Conservation (phyloP, 805 yeast genomes). For the Pichia insulana region DNA sequence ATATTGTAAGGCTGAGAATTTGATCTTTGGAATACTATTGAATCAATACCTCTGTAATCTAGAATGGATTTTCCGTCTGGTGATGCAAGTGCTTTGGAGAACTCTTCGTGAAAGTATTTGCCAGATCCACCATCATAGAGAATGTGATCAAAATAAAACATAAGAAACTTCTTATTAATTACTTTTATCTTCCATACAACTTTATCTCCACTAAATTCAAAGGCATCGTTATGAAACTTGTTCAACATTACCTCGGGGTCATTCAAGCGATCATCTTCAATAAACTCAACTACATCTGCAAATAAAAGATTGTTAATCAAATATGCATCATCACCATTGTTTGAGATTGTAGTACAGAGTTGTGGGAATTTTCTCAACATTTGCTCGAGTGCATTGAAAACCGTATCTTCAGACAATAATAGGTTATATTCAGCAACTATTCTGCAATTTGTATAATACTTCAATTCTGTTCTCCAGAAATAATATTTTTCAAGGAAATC, state of each 20-base stretch:
- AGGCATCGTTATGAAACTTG: background rate
- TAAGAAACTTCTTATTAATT: background rate
- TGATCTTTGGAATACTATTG: constrained; percentile 4
- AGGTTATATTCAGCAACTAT: constrained; percentile 5
- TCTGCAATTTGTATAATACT: constrained; percentile 4
- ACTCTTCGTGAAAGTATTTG: constrained; percentile 24
- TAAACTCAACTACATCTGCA: constrained; percentile 14
- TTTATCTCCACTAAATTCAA: background rate
- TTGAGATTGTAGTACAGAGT: background rate
- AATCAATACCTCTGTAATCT: background rate
- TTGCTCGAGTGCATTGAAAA: constrained; percentile 6
- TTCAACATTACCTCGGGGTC: background rate
- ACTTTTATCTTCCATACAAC: constrained; percentile 20
- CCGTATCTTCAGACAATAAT: background rate
- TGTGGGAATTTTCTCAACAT: constrained; percentile 8
- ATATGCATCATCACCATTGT: background rate
- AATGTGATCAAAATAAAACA: constrained; percentile 24
- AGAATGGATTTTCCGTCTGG: background rate
- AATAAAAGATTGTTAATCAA: constrained; percentile 3
- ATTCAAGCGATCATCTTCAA: constrained; percentile 5
- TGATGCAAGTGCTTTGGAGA: constrained; percentile 8
- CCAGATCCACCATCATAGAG: constrained; percentile 31
- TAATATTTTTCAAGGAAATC: constrained; percentile 6
- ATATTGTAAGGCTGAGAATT: background rate
- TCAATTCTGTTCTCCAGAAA: constrained; percentile 9